Conservation (phyloP, 73 alveolate species). For the Diophrys appendiculata region DNA sequence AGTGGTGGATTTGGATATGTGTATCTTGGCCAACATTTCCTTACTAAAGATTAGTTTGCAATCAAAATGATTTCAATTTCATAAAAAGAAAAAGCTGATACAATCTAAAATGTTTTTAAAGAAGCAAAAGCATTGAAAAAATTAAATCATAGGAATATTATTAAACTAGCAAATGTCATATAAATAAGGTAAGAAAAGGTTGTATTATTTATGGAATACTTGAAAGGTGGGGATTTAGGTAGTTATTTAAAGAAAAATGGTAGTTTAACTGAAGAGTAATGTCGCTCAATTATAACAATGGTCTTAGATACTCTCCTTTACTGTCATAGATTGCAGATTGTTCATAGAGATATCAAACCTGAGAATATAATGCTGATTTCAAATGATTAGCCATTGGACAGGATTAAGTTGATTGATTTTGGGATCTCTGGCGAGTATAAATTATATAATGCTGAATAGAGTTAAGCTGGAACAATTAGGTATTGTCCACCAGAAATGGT, state of each 20-base stretch:
- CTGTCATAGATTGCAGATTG: slow-evolving; percentile 7
- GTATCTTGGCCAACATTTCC: slow-evolving; percentile 56
- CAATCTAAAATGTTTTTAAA: slow-evolving; percentile 60
- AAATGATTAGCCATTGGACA: slow-evolving; percentile 34
- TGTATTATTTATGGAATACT: slow-evolving; percentile 9
- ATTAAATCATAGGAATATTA: slow-evolving; percentile 58
- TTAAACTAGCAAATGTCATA: slow-evolving; percentile 24
- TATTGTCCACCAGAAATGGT: slow-evolving; percentile 81
- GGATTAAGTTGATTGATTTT: slow-evolving; percentile 74
- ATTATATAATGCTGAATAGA: slow-evolving; percentile 58
- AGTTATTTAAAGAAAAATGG: slow-evolving; percentile 8
- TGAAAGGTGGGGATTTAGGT: slow-evolving; percentile 21
- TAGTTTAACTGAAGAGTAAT: slow-evolving; percentile 14
- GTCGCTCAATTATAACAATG: neutral
- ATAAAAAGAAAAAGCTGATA: slow-evolving; percentile 48
- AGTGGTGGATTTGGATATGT: slow-evolving; percentile 83
- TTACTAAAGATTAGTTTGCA: slow-evolving; percentile 65
- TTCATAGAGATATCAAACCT: slow-evolving; percentile 26
- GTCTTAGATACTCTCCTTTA: slow-evolving; percentile 8
- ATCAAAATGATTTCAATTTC: slow-evolving; percentile 55
- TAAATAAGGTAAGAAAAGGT: slow-evolving; percentile 20
- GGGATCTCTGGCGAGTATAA: slow-evolving; percentile 74
- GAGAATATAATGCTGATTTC: slow-evolving; percentile 20
- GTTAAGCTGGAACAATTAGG: slow-evolving; percentile 75
- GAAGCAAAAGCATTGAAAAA: slow-evolving; percentile 63